phyloP scores from a whole-genome alignment of 805 yeast genomes.

The Spathaspora gorwiae region DNA sequence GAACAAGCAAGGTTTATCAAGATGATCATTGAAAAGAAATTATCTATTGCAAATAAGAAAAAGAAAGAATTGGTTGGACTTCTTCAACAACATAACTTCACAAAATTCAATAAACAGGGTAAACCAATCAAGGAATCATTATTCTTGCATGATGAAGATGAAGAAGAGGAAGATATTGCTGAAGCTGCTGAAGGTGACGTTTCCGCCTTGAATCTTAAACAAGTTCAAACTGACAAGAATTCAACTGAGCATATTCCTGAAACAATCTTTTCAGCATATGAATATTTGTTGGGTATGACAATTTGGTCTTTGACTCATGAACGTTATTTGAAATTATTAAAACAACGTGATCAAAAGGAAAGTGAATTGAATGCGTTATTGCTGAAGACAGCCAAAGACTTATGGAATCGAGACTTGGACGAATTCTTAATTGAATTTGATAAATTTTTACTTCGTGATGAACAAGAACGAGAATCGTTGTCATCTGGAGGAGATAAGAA shows the following conservation, averaged over 20 bases:
- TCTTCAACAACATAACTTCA: constrained; percentile 63
- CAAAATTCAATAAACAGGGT: constrained; percentile 69
- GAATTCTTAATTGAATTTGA: constrained; percentile 65
- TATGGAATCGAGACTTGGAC: constrained; percentile 84
- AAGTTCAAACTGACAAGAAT: constrained; percentile 8
- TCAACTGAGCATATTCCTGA: constrained; percentile 45
- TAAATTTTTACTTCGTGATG: constrained; percentile 62
- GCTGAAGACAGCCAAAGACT: constrained; percentile 71
- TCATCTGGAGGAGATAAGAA: constrained; percentile 43
- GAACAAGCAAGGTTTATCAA: constrained; percentile 90
- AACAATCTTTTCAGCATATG: constrained; percentile 64
- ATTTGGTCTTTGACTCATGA: constrained; percentile 92
- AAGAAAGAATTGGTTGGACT: constrained; percentile 59
- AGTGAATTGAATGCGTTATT: constrained; percentile 63
- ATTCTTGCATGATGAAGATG: constrained; percentile 26
- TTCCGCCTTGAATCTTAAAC: constrained; percentile 6
- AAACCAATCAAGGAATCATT: constrained; percentile 45
- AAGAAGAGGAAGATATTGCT: constrained; percentile 36
- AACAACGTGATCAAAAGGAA: constrained; percentile 70
- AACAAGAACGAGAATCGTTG: constrained; percentile 49
- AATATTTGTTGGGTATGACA: constrained; percentile 86
- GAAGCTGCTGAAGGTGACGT: constrained; percentile 32
- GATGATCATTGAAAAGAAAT: constrained; percentile 73
- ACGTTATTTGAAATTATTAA: constrained; percentile 73
- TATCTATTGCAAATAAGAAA: constrained; percentile 71